phyloP scores from a whole-genome alignment of 2,329 filamentous ascomycete genomes.

The Grosmannia penicillata region DNA sequence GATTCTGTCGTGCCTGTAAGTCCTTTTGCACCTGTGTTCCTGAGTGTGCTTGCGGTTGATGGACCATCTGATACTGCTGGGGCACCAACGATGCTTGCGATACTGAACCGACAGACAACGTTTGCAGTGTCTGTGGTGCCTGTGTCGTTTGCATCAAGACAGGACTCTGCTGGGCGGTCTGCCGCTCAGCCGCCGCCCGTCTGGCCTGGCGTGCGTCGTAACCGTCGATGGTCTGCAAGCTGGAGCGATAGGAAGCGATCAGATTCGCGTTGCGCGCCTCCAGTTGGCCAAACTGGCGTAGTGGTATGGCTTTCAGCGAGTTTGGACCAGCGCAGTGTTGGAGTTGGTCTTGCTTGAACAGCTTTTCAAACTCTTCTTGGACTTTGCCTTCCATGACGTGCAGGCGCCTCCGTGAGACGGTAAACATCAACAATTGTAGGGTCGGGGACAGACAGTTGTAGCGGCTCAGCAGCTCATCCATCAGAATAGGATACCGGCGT shows the following conservation, averaged over 20 bases:
- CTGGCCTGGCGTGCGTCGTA: background rate
- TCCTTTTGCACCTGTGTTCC: no score
- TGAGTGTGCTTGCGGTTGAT: no score
- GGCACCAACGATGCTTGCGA: background rate
- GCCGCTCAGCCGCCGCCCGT: no score
- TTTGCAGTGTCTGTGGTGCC: background rate
- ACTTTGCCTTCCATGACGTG: slow-evolving; percentile 10
- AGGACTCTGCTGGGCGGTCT: slow-evolving; percentile 3
- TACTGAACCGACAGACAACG: no score
- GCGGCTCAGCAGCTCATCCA: slow-evolving; percentile 18
- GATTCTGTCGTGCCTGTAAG: background rate
- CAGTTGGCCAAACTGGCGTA: background rate
- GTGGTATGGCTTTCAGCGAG: no score
- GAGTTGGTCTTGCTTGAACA: slow-evolving; percentile 13
- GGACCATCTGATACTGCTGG: background rate
- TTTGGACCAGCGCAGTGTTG: background rate
- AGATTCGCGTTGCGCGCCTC: background rate
- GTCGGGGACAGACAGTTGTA: slow-evolving; percentile 16
- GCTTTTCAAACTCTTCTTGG: slow-evolving; percentile 9
- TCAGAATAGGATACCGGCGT: slow-evolving; percentile 16
- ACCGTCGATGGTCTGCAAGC: background rate
- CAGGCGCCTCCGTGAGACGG: slow-evolving; percentile 13
- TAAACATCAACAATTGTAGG: slow-evolving; percentile 18
- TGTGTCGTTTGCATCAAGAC: background rate
- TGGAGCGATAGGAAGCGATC: background rate